phyloP scores from a whole-genome alignment of 352 stramenopile species.

The Pythium brassicae region DNA sequence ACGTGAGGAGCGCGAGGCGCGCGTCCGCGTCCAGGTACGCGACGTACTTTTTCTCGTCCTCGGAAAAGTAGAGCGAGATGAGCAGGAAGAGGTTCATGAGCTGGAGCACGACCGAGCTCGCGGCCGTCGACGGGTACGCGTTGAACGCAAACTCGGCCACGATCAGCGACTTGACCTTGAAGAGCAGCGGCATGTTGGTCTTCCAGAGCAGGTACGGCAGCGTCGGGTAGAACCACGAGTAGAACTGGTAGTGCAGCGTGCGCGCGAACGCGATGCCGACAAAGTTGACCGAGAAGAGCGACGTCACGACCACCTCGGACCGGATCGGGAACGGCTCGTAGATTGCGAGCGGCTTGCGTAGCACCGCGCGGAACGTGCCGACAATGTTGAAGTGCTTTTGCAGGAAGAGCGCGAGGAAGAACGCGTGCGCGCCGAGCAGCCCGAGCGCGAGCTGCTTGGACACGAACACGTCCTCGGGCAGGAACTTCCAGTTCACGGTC shows the following conservation, averaged over 20 bases:
- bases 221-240: slow-evolving; percentile 95
- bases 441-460: slow-evolving; percentile 60
- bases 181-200: slow-evolving; percentile 74
- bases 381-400: slow-evolving; percentile 83
- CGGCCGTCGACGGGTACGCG: slow-evolving; percentile 91
- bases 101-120: slow-evolving; percentile 91
- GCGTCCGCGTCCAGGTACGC: slow-evolving; percentile 78
- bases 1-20: slow-evolving; percentile 57
- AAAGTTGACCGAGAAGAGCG: slow-evolving; percentile 93
- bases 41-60: slow-evolving; percentile 56
- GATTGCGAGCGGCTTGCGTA: slow-evolving; percentile 66
- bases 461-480: slow-evolving; percentile 74
- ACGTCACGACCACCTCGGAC: slow-evolving; percentile 80
- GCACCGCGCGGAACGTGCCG: slow-evolving; percentile 63
- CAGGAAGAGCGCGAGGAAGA: slow-evolving; percentile 74
- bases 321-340: slow-evolving; percentile 80
- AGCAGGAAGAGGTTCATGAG: slow-evolving; percentile 87
- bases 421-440: slow-evolving; percentile 50
- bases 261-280: slow-evolving; percentile 95
- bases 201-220: slow-evolving; percentile 94
- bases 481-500: slow-evolving; percentile 98
- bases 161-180: slow-evolving; percentile 81
- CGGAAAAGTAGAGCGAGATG: slow-evolving; percentile 65
- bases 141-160: slow-evolving; percentile 93
- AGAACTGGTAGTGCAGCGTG: slow-evolving; percentile 99